A percentile compares a stretch with the other conserved stretches of the same genome.
Conservation (phyloP, 495 filamentous ascomycete genomes). For the Podospora conica region DNA sequence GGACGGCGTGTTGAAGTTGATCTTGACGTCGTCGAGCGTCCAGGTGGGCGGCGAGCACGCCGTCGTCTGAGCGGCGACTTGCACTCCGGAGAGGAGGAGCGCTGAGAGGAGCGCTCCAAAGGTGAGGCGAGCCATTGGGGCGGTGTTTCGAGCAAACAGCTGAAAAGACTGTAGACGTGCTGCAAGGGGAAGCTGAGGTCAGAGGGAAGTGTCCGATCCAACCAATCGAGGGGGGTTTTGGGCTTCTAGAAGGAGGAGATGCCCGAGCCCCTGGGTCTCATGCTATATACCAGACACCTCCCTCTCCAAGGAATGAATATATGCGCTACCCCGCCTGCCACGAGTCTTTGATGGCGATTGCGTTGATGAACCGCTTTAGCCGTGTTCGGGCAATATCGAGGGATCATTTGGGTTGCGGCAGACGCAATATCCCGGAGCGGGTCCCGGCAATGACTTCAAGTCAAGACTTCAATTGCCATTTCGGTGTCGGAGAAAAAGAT, state of each 20-base stretch:
- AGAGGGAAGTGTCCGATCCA: not conserved
- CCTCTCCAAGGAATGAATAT: not conserved
- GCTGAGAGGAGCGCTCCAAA: not conserved
- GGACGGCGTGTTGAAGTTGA: constrained; percentile 1
- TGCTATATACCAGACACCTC: not conserved
- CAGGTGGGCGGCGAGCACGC: constrained; percentile 1
- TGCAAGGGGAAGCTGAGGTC: not conserved
- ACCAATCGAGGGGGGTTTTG: not conserved
- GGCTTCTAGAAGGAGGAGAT: not conserved
- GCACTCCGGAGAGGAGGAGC: not conserved
- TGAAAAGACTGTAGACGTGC: not conserved
- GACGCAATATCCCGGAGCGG: not conserved
- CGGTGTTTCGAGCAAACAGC: not conserved
- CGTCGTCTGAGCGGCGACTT: not conserved
- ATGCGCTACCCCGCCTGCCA: not conserved
- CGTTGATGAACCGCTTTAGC: not conserved
- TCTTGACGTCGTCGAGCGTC: constrained; percentile 1
- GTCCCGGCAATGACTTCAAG: not conserved
- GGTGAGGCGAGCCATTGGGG: not conserved
- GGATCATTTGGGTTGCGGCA: not conserved
- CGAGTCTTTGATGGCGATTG: not conserved
- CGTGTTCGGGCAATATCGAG: not conserved
- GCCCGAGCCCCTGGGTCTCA: not conserved
- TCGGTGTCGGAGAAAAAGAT: not conserved
- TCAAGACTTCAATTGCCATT: not conserved